Base-by-base conservation (phyloP, 2,329 filamentous ascomycete species). In the Cladophialophora yegresii region DNA sequence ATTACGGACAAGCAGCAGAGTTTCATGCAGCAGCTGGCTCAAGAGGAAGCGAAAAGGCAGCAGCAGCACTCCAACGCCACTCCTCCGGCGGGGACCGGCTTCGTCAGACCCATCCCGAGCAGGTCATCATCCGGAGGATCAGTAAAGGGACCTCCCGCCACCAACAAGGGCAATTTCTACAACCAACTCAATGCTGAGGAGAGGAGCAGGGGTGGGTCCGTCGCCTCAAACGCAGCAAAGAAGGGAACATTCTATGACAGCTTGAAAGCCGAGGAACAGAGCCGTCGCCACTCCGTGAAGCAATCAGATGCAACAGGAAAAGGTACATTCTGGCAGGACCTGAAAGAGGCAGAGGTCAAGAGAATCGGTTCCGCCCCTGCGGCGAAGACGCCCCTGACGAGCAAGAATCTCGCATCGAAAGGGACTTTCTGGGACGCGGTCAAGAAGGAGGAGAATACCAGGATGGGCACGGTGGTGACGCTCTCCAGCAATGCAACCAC, bases 301-400 rank as follows among this genome's bases (percentile, higher is more conserved):
- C 57, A 63, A 43, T 63, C 65, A 30, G 6, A 28, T 6, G 3
- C 3, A 28, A 43, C 8, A 43, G 36, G 36, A 2, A 62, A 65
- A 20, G 69, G 69, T 12, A 71, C 67, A 28, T 71, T 71, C 50
- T 71, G 67, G 67, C 45, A 68, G 28, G 67, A 71, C n/a, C 60
- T 71, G 5, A 58, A 69, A 59, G 57, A 28, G n/a, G 45, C 45
- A 16, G 47, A 59, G 47, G 8, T 12, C 30, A 51, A 36, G 47
- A 61, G 54, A 43, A 28, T 32, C 16, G 58, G 23, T 16, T 33
- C 49, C n/a, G 36, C 36, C 16, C 36, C 36, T 0, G 16, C 5
- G n/a, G 36, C 36, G n/a, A 43, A 43, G 36, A 43, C 36, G 7
- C 40, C 50, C 10, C 20, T 54, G 13, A 57, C 40, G 36, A 56